phyloP scores from a whole-genome alignment of 1,284 basidiomycete species.

The Malassezia nana region DNA sequence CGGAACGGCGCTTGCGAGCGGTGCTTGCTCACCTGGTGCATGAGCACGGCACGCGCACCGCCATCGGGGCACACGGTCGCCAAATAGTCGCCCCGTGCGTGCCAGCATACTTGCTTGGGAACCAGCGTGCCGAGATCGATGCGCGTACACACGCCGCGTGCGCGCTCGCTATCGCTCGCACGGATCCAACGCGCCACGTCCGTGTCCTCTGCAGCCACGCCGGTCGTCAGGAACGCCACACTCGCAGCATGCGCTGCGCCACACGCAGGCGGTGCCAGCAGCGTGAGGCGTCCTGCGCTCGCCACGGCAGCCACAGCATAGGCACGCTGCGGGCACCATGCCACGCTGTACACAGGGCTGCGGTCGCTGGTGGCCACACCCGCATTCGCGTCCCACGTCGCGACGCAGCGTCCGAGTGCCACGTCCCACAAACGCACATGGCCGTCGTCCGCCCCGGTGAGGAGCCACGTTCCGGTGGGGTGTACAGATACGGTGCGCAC shows the following conservation, averaged over 20 bases:
- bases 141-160: constrained; percentile 51
- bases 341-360: constrained; percentile 63
- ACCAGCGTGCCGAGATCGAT: constrained; percentile 42
- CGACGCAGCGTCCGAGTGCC: constrained; percentile 79
- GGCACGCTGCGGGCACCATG: constrained; percentile 86
- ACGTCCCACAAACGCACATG: constrained; percentile 83
- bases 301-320: constrained; percentile 70
- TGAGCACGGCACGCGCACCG: constrained; percentile 65
- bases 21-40: constrained; percentile 84
- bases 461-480: constrained; percentile 79
- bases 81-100: constrained; percentile 88
- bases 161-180: constrained; percentile 51
- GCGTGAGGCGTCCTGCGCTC: constrained; percentile 63
- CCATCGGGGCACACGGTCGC: constrained; percentile 60
- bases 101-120: constrained; percentile 80
- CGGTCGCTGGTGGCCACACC: constrained; percentile 31
- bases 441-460: constrained; percentile 85
- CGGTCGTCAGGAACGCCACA: constrained; percentile 24
- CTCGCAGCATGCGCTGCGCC: constrained; percentile 34
- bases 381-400: constrained; percentile 65
- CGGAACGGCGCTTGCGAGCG: constrained; percentile 96
- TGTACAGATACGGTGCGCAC: constrained; percentile 71
- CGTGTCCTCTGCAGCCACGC: constrained; percentile 47
- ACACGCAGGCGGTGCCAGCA: constrained; percentile 62
- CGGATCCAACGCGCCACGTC: constrained; percentile 52